Conservation (phyloP, 1,139 yeast species). For the Saccharomyces hybrid region DNA sequence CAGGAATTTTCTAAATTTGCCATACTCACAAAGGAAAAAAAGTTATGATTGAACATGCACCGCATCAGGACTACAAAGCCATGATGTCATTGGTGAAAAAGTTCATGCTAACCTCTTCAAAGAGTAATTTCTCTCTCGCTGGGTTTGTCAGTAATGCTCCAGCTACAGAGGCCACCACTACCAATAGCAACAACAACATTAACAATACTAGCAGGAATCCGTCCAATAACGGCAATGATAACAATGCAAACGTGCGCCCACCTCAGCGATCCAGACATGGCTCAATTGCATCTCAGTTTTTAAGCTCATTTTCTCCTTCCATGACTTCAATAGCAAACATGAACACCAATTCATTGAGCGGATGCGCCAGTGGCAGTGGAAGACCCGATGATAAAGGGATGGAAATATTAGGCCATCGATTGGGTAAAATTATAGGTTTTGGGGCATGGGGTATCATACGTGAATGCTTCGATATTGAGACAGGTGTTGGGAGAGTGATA, state of each 20-base stretch:
- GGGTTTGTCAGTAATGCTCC: constrained; percentile 5
- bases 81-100: constrained; percentile 32
- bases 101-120: constrained; percentile 20
- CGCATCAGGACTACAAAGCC: constrained; percentile 40
- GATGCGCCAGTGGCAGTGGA: constrained; percentile 1
- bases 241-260: not conserved
- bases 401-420: constrained; percentile 47
- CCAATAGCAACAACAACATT: constrained; percentile 1
- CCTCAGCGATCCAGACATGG: constrained; percentile 24
- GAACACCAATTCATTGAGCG: constrained; percentile 4
- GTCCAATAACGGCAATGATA: constrained; percentile 1
- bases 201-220: not conserved
- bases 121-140: constrained; percentile 20
- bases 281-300: constrained; percentile 37
- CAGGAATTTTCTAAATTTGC: constrained; percentile 51
- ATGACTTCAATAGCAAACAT: constrained; percentile 16
- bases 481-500: constrained; percentile 55
- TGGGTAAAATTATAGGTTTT: constrained; percentile 76
- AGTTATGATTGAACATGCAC: constrained; percentile 48
- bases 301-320: constrained; percentile 35
- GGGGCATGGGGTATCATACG: constrained; percentile 94
- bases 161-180: not conserved
- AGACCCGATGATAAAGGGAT: constrained; percentile 54
- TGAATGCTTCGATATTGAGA: constrained; percentile 45
- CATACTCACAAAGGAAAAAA: constrained; percentile 62